Evolutionary conservation across 345 rosid species (phyloP).

Genomic region (Cardamine resedifolia): DNA sequence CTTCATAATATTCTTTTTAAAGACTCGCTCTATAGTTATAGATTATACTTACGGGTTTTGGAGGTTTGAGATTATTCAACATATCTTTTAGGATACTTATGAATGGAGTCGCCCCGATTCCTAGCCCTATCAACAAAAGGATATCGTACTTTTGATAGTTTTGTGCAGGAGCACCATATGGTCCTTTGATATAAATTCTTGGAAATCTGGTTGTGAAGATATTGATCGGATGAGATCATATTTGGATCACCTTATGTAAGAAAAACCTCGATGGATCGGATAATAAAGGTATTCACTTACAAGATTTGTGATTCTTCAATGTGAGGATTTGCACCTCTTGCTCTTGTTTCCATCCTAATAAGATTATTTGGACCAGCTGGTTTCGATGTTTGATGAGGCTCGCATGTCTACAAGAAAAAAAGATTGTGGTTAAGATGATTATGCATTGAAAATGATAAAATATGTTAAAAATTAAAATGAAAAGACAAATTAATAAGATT

Average conservation of each 20-base stretch:
- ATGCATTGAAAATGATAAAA: neutral
- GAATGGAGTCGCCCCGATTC: conserved; percentile 96
- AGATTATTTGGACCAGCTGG: conserved; percentile 44
- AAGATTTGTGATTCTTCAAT: conserved; percentile 49
- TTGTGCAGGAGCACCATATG: conserved; percentile 96
- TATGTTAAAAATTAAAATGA: neutral
- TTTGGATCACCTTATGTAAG: neutral
- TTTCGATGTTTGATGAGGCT: conserved; percentile 44
- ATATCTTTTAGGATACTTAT: conserved; percentile 89
- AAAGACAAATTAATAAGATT: neutral
- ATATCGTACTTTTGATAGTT: conserved; percentile 70
- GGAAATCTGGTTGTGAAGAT: conserved; percentile 59
- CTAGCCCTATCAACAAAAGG: conserved; percentile 77
- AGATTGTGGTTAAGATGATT: neutral
- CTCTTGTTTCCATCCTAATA: conserved; percentile 68
- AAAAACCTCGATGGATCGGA: neutral
- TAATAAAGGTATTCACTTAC: conserved; percentile 38
- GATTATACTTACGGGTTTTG: conserved; percentile 30
- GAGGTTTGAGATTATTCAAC: conserved; percentile 57
- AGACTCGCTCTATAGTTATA: neutral
- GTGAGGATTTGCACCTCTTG: conserved; percentile 34
- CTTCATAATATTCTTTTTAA: neutral
- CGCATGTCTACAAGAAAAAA: conserved; percentile 56
- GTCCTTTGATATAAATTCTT: conserved; percentile 71
- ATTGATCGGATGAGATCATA: neutral